These are phyloP conservation scores for Solanum chaucha DNA, from an alignment of 257 asterid genomes.

Conservation along the genomic window DNA sequence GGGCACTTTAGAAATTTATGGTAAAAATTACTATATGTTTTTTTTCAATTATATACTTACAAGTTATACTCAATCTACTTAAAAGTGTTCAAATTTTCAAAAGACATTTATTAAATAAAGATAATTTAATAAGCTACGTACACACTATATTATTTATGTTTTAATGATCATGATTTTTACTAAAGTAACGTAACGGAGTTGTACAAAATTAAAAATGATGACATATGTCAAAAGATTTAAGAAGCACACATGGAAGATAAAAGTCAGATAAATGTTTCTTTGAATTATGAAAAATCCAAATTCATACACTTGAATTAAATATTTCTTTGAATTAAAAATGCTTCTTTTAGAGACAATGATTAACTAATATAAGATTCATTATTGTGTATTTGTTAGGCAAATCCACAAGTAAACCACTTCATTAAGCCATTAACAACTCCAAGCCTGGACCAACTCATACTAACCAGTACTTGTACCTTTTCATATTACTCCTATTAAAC, in stretches of 20 bases:
- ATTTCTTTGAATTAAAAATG: background rate
- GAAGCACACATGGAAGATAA: background rate
- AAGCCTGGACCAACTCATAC: background rate
- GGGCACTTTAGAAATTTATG: accelerated
- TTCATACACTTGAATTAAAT: background rate
- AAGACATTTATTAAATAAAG: too few relatives aligned
- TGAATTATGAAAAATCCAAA: background rate
- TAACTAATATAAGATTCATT: background rate
- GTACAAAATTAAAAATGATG: too few relatives aligned
- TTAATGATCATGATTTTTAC: too few relatives aligned
- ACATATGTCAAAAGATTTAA: background rate
- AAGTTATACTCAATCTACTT: background rate
- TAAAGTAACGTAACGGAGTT: too few relatives aligned
- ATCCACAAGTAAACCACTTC: background rate
- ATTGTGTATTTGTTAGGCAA: background rate
- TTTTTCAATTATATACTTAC: too few relatives aligned
- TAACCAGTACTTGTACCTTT: background rate
- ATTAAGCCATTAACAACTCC: background rate
- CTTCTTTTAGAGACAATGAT: background rate
- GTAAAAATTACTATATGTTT: too few relatives aligned
- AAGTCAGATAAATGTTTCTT: background rate
- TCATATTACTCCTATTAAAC: background rate
- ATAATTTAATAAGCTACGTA: too few relatives aligned
- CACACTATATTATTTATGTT: too few relatives aligned
- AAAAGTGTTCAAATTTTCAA: too few relatives aligned